Percentiles rank a stretch among this genome's conserved stretches.
phyloP scores from a whole-genome alignment of 2,329 filamentous ascomycete genomes.

The Fusarium brachygibbosum region DNA sequence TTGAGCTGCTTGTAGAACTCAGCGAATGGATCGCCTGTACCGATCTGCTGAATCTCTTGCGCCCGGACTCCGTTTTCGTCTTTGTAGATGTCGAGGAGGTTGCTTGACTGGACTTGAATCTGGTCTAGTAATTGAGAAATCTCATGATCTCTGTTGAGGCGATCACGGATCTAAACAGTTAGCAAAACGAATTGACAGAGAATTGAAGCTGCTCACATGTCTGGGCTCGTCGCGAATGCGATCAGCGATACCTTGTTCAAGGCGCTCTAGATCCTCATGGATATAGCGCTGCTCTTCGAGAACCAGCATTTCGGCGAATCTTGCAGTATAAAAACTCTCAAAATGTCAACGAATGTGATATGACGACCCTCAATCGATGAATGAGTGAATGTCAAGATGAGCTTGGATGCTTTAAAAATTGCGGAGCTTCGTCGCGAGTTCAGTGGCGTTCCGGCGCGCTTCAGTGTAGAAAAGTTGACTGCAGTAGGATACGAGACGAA shows the following conservation, averaged over 20 bases:
- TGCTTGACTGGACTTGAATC: constrained; percentile 86
- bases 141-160: constrained; percentile 92
- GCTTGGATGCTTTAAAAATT: constrained; percentile 47
- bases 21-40: constrained; percentile 87
- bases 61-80: constrained; percentile 79
- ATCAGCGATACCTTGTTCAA: constrained; percentile 94
- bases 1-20: constrained; percentile 90
- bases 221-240: constrained; percentile 89
- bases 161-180: constrained; percentile 79
- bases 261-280: constrained; percentile 95
- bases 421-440: constrained; percentile 47
- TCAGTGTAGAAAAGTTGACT: constrained; percentile 9
- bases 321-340: background rate
- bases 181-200: constrained; percentile 29
- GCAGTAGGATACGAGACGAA: background rate
- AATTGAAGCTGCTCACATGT: constrained; percentile 70
- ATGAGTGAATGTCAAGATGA: constrained; percentile 27
- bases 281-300: constrained; percentile 94
- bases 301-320: constrained; percentile 74
- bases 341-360: background rate
- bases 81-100: constrained; percentile 85
- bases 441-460: constrained; percentile 44
- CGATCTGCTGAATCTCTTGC: constrained; percentile 86
- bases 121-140: constrained; percentile 87
- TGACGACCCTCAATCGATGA: background rate